Evolutionary conservation across 164 flowering plant species (phyloP), one percentile per base, ranked within the genome.

Genomic region (Aristolochia californica): DNA sequence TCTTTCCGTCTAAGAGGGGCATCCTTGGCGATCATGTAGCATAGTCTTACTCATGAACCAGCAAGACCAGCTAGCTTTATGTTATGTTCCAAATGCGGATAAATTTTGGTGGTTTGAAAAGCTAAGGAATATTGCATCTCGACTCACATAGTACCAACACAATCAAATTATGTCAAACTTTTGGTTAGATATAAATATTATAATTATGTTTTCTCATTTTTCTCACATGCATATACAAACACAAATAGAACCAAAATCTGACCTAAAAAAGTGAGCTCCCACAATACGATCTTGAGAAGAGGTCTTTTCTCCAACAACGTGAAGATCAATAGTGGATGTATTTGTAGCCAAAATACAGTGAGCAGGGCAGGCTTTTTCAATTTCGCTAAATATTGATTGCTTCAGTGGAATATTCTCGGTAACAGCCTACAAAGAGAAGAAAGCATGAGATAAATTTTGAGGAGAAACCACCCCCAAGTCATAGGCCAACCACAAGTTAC

Each of bases 201-300:
- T 34, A 34, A 34, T 34, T 34, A 9, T 34, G 40, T 34, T 34
- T 12, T 8, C 40, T 8, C 40, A 34, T 34, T 34, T 34, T 7
- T 34, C 4, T 34, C 40, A n/a, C n/a, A 34, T 2, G 40, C 40
- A 34, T 8, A 34, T 34, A 34, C 34, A 28, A 28, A 56, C 4
- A 43, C 53, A 24, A 16, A 25, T 17, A 43, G 14, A 15, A 53
- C 4, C 38, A 55, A 43, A 25, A n/a, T 18, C 14, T 44, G 20
- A 94, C 99, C 99, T 90, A 87, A 90, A 94, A 74, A 94, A 94
- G 63, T 94, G 97, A 57, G 99, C 99, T 52, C 99, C 99, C 16
- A 90, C 45, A 56, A 90, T 82, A 44, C 96, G 95, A 68, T 86
- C 81, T 62, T 83, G 80, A 55, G 97, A 83, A 53, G 65, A 64